phyloP scores from a whole-genome alignment of 805 yeast species.

The Kuraishia borneana region DNA sequence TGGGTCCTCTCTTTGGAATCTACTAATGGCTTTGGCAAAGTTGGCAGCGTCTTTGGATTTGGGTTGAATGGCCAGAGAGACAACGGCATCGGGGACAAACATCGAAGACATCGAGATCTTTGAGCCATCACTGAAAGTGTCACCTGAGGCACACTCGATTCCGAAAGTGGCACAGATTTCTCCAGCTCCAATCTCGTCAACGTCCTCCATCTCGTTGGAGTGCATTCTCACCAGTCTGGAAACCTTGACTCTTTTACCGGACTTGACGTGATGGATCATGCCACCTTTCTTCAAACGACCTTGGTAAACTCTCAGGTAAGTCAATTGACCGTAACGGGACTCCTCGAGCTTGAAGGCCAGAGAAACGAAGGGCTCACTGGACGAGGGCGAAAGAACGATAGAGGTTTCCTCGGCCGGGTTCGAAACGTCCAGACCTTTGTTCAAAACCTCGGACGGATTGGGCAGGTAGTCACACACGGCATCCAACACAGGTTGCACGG shows the following conservation, averaged over 20 bases:
- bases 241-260: conserved; percentile 89
- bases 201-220: conserved; percentile 98
- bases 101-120: conserved; percentile 79
- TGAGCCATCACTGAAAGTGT: conserved; percentile 84
- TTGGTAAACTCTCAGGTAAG: conserved; percentile 94
- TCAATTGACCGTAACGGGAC: conserved; percentile 95
- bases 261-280: conserved; percentile 77
- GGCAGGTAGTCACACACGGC: conserved; percentile 95
- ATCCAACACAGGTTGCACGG: conserved; percentile 90
- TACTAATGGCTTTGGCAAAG: conserved; percentile 92
- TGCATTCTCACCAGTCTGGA: conserved; percentile 97
- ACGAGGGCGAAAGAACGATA: conserved; percentile 64
- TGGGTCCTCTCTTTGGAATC: conserved; percentile 98
- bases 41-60: conserved; percentile 77
- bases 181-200: conserved; percentile 90
- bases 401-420: conserved; percentile 42
- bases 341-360: conserved; percentile 98
- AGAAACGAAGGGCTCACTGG: conserved; percentile 78
- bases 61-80: conserved; percentile 84
- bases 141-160: conserved; percentile 98
- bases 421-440: conserved; percentile 74
- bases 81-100: conserved; percentile 99
- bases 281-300: conserved; percentile 88
- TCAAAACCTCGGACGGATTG: conserved; percentile 85
- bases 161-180: conserved; percentile 99